Percentiles rank a stretch among this genome's conserved stretches.
These are phyloP conservation scores for Cyamopsis tetragonoloba DNA, from an alignment of 306 rosid species.

Conservation along the genomic window DNA sequence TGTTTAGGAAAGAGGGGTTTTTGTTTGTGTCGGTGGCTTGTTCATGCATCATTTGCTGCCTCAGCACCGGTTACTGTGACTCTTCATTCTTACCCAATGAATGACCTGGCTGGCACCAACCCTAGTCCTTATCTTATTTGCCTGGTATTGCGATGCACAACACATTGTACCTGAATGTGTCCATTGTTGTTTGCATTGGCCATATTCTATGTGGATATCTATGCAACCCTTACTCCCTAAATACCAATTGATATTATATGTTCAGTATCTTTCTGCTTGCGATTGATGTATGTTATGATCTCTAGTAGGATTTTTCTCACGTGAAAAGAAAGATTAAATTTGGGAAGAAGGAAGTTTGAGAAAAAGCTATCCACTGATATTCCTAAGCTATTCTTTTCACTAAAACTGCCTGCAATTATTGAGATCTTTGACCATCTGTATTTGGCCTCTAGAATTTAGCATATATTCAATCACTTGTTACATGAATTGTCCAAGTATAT, in stretches of 20 bases:
- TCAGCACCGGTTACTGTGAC: neutral
- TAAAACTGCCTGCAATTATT: too few species aligned
- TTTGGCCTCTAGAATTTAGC: too few species aligned
- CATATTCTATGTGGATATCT: neutral
- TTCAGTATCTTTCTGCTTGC: neutral
- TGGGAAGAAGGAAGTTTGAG: too few species aligned
- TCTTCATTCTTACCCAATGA: neutral
- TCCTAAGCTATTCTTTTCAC: too few species aligned
- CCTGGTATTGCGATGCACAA: neutral
- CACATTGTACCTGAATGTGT: neutral
- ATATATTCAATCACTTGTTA: too few species aligned
- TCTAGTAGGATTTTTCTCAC: too few species aligned
- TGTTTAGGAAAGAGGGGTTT: neutral
- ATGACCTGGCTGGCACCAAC: conserved; percentile 11
- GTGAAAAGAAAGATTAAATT: too few species aligned
- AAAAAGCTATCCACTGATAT: too few species aligned
- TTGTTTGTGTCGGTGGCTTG: neutral
- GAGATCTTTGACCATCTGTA: too few species aligned
- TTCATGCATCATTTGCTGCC: neutral
- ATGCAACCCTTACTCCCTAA: neutral
- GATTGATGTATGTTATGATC: too few species aligned
- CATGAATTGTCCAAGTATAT: too few species aligned
- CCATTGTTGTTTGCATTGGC: neutral
- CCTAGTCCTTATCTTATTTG: neutral
- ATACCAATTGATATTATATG: neutral